Percentiles rank a stretch among this genome's conserved stretches.
Conservation (phyloP, 169 alveolate species). For the Cryptosporidium bovis region DNA sequence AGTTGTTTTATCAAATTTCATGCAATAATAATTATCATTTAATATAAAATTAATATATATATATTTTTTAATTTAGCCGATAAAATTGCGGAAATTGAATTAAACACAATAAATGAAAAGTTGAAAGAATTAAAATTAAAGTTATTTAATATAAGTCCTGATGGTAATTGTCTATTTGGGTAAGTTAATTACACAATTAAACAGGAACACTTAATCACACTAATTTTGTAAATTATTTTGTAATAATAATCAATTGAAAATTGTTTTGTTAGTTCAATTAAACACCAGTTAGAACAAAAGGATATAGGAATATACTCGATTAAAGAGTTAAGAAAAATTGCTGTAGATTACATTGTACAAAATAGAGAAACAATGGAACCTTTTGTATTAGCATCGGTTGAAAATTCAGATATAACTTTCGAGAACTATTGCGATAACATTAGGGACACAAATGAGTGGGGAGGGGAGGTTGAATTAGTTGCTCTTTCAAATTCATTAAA, state of each 20-base stretch:
- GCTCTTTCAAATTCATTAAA: conserved; percentile 48
- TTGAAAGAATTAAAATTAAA: conserved; percentile 13
- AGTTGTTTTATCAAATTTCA: conserved; percentile 16
- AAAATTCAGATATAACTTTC: conserved; percentile 17
- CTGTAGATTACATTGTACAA: conserved; percentile 49
- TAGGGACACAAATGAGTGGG: conserved; percentile 66
- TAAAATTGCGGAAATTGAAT: conserved; percentile 36
- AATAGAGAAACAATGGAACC: conserved; percentile 55
- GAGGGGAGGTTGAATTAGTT: conserved; percentile 68
- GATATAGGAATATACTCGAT: conserved; percentile 19
- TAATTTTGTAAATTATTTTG: neutral
- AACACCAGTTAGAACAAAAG: conserved; percentile 39
- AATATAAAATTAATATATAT: neutral
- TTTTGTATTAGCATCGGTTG: conserved; percentile 48
- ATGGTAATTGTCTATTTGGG: conserved; percentile 73
- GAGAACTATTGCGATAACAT: conserved; percentile 44
- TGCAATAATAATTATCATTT: too few species aligned
- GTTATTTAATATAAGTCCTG: conserved; percentile 15
- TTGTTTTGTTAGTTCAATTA: conserved; percentile 21
- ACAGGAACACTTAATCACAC: neutral
- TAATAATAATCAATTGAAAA: too few species aligned
- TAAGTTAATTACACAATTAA: conserved; percentile 4
- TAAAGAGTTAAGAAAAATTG: conserved; percentile 53
- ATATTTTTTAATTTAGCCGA: conserved; percentile 3
- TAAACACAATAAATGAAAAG: conserved; percentile 42